A percentile compares a stretch with the other conserved stretches of the same genome.
Evolutionary conservation across 768 basidiomycete genomes (phyloP).

Genomic region (Mycena chlorophos): DNA sequence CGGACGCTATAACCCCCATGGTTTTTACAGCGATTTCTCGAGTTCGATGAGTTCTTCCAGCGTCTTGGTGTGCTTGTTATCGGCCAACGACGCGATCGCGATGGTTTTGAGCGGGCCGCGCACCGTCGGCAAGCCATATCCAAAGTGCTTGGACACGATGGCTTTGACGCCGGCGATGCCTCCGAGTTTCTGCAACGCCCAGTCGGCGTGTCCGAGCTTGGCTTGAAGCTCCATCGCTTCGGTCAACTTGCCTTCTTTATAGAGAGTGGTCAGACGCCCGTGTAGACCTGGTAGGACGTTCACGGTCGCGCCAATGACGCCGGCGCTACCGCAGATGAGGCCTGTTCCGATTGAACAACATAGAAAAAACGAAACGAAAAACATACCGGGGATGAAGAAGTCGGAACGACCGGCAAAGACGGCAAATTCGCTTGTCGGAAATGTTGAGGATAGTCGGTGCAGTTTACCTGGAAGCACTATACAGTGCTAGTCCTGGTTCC

Average conservation of each 20-base stretch:
- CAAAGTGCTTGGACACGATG: conserved; percentile 61
- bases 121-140: conserved; percentile 54
- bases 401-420: conserved; percentile 80
- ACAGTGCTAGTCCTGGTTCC: neutral
- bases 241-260: conserved; percentile 50
- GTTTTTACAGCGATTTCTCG: conserved; percentile 42
- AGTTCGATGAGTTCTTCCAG: conserved; percentile 46
- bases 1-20: conserved; percentile 4
- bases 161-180: conserved; percentile 71
- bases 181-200: conserved; percentile 61
- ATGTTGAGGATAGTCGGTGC: conserved; percentile 65
- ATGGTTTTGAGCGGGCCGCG: conserved; percentile 51
- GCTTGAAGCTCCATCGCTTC: conserved; percentile 65
- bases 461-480: conserved; percentile 47
- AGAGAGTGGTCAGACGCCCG: conserved; percentile 47
- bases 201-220: conserved; percentile 65
- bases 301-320: conserved; percentile 63
- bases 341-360: too few species aligned
- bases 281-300: conserved; percentile 65
- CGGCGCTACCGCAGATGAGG: conserved; percentile 64
- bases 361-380: too few species aligned
- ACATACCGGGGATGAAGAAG: conserved; percentile 60
- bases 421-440: conserved; percentile 55
- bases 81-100: conserved; percentile 35
- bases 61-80: conserved; percentile 40